phyloP scores from a whole-genome alignment of 2,329 filamentous ascomycete species.

The Ophiostoma sp. region DNA sequence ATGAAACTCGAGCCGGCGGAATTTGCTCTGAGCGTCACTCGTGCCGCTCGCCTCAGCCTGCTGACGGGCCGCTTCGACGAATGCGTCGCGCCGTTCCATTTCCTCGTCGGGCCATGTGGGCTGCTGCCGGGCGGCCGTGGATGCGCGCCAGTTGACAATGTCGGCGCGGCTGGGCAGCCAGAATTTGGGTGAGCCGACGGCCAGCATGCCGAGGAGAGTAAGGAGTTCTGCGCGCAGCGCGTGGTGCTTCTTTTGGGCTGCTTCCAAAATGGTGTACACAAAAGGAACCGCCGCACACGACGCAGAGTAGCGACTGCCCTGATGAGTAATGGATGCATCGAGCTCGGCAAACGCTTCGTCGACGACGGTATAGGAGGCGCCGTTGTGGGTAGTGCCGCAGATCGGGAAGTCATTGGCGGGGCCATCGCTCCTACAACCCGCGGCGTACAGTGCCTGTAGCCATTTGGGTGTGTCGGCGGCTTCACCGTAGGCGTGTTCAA shows the following conservation, averaged over 20 bases:
- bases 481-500: not conserved
- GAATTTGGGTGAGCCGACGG: not conserved
- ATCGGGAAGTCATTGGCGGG: too few species aligned
- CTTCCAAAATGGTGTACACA: not conserved
- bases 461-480: not conserved
- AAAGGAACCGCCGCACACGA: not conserved
- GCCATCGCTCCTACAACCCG: not conserved
- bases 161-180: not conserved
- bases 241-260: not conserved
- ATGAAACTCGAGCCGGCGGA: not conserved
- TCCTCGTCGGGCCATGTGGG: not conserved
- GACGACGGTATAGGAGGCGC: too few species aligned
- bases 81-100: not conserved
- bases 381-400: too few species aligned
- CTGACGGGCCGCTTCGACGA: not conserved
- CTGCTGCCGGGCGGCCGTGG: not conserved
- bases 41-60: not conserved
- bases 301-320: constrained; percentile 11
- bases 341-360: not conserved
- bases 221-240: not conserved
- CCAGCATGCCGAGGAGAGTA: not conserved
- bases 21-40: not conserved
- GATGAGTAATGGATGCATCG: not conserved
- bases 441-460: not conserved
- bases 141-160: not conserved